These are phyloP conservation scores for Meyerozyma elateridarum DNA, from an alignment of 1,139 yeast species.

Conservation along the genomic window DNA sequence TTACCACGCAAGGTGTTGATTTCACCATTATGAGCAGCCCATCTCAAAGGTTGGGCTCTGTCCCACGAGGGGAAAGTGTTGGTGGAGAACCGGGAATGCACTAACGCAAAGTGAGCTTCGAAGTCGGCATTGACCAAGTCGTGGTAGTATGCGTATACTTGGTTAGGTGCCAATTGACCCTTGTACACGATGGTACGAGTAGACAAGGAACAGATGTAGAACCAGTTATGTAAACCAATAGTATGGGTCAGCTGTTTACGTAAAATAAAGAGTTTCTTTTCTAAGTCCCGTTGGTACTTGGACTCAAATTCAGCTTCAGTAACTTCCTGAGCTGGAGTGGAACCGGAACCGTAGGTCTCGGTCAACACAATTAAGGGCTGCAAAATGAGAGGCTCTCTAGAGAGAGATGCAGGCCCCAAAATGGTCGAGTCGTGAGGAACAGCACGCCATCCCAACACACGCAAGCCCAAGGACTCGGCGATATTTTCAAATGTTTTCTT, in stretches of 20 bases:
- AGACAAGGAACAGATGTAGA: conserved; percentile 90
- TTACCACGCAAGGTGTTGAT: conserved; percentile 95
- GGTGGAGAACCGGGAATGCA: conserved; percentile 95
- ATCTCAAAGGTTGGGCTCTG: conserved; percentile 95
- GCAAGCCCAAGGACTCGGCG: conserved; percentile 70
- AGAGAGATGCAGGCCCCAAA: conserved; percentile 90
- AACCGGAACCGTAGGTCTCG: conserved; percentile 44
- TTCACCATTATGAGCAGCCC: conserved; percentile 99
- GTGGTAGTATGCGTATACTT: conserved; percentile 90
- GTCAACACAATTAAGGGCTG: conserved; percentile 82
- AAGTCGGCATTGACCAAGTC: conserved; percentile 89
- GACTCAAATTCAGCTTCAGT: conserved; percentile 52
- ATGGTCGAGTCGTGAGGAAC: conserved; percentile 95
- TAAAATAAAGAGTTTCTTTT: conserved; percentile 76
- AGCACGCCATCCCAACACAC: conserved; percentile 89
- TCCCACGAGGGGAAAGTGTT: conserved; percentile 99
- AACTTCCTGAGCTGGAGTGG: conserved; percentile 26
- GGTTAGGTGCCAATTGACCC: conserved; percentile 96
- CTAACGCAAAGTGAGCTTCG: conserved; percentile 93
- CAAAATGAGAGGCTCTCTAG: conserved; percentile 85
- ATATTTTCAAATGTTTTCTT: conserved; percentile 74
- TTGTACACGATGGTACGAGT: conserved; percentile 90
- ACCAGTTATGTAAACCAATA: conserved; percentile 95
- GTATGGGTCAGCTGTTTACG: conserved; percentile 88
- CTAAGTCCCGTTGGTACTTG: conserved; percentile 62